Evolutionary conservation across 202 grass and related monocot genomes (phyloP).

Genomic region (Elaeis oleifera): DNA sequence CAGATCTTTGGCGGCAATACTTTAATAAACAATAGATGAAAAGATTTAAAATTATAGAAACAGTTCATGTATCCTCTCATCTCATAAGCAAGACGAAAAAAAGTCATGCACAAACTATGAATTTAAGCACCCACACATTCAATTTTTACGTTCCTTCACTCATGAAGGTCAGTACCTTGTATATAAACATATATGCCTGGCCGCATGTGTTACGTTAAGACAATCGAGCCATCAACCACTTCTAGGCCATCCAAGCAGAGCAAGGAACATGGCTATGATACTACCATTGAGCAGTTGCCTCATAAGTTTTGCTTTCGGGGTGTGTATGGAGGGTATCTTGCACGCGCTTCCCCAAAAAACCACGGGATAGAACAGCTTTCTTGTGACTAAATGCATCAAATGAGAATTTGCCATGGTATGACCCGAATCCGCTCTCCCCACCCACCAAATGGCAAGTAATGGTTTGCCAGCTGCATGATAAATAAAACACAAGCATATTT

Average conservation of each 20-base stretch:
- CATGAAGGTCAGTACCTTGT: too few species aligned
- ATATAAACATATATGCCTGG: too few species aligned
- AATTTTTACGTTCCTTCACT: too few species aligned
- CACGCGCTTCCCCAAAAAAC: conserved; percentile 41
- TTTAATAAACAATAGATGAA: too few species aligned
- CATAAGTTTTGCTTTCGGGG: conserved; percentile 52
- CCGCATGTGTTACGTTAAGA: too few species aligned
- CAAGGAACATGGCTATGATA: conserved; percentile 55
- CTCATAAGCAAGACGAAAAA: too few species aligned
- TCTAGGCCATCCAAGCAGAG: conserved; percentile 47
- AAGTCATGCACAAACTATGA: too few species aligned
- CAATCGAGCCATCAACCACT: not conserved
- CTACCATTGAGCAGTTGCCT: conserved; percentile 64
- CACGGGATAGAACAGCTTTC: conserved; percentile 55
- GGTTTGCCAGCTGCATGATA: conserved; percentile 45
- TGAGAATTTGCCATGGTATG: conserved; percentile 84
- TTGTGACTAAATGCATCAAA: conserved; percentile 87
- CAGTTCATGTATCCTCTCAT: too few species aligned
- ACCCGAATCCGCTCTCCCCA: conserved; percentile 71
- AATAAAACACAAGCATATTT: not conserved
- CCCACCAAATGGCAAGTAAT: conserved; percentile 59
- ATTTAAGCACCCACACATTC: too few species aligned
- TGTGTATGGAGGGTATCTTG: conserved; percentile 84
- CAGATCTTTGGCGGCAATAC: too few species aligned
- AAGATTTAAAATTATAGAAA: too few species aligned